phyloP scores from a whole-genome alignment of 78 protist species.

The Neovahlkampfia damariscottae region DNA sequence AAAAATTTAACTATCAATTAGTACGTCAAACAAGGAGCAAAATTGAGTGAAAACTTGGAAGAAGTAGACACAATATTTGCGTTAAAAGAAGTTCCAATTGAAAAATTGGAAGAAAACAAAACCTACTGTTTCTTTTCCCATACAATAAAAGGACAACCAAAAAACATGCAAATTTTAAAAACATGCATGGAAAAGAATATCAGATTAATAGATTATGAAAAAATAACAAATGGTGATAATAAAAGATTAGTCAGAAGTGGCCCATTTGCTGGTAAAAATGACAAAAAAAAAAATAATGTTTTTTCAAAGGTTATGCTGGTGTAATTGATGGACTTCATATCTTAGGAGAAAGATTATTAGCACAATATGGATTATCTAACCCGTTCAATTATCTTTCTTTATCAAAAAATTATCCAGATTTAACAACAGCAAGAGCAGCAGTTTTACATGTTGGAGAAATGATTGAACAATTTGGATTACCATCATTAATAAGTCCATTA shows the following conservation, averaged over 20 bases:
- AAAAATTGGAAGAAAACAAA: conserved; percentile 29
- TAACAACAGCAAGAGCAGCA: conserved; percentile 51
- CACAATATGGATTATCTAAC: conserved; percentile 37
- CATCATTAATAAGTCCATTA: conserved; percentile 50
- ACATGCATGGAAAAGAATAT: conserved; percentile 44
- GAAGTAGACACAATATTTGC: conserved; percentile 55
- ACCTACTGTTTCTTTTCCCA: conserved; percentile 64
- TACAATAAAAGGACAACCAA: conserved; percentile 81
- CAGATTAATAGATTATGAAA: conserved; percentile 81
- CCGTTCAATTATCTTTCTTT: conserved; percentile 60
- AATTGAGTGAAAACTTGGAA: conserved; percentile 51
- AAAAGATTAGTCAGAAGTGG: conserved; percentile 75
- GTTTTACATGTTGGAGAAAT: conserved; percentile 43
- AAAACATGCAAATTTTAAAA: conserved; percentile 80
- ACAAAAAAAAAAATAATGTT: too few species aligned
- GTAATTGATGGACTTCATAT: conserved; percentile 65
- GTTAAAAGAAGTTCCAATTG: conserved; percentile 71
- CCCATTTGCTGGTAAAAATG: conserved; percentile 78
- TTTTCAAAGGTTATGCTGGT: too few species aligned
- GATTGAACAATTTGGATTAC: conserved; percentile 64
- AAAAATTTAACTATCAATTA: conserved; percentile 48
- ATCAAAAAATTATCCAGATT: conserved; percentile 40
- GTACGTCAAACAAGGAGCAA: conserved; percentile 72
- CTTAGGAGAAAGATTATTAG: conserved; percentile 65
- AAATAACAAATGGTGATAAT: conserved; percentile 38